These are phyloP conservation scores for Phytomonas sp. DNA, from an alignment of 208 protist genomes.

Conservation along the genomic window DNA sequence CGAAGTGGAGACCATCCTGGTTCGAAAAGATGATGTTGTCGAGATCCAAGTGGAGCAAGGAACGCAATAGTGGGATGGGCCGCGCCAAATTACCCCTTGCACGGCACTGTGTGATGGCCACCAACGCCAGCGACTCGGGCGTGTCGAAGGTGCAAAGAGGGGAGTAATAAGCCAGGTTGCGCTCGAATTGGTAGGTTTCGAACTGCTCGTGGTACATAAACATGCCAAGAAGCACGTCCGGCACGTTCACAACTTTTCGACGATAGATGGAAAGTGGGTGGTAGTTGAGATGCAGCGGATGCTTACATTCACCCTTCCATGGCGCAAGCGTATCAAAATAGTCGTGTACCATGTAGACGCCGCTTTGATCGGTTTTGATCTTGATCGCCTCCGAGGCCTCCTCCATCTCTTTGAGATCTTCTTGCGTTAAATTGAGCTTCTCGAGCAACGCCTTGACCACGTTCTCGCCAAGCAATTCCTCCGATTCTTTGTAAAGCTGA, in stretches of 20 bases:
- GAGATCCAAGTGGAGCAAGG: slow-evolving; percentile 69
- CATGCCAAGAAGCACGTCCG: slow-evolving; percentile 84
- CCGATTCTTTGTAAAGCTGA: slow-evolving; percentile 39
- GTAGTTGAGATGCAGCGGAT: slow-evolving; percentile 86
- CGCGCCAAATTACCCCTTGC: slow-evolving; percentile 52
- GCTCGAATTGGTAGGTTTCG: slow-evolving; percentile 56
- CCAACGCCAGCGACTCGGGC: slow-evolving; percentile 64
- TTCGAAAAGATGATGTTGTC: slow-evolving; percentile 83
- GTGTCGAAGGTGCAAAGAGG: slow-evolving; percentile 83
- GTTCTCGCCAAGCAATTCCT: slow-evolving; percentile 32
- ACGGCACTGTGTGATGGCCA: slow-evolving; percentile 60
- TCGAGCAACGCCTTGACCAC: slow-evolving; percentile 37
- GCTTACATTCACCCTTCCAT: slow-evolving; percentile 56
- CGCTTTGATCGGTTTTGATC: slow-evolving; percentile 50
- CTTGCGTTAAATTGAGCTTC: slow-evolving; percentile 46
- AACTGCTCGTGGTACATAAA: slow-evolving; percentile 73
- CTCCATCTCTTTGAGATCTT: slow-evolving; percentile 54
- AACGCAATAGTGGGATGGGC: slow-evolving; percentile 65
- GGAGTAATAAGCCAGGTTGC: slow-evolving; percentile 74
- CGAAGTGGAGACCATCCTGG: slow-evolving; percentile 83
- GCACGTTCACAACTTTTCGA: slow-evolving; percentile 80
- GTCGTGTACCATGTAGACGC: slow-evolving; percentile 84
- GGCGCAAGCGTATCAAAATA: slow-evolving; percentile 71
- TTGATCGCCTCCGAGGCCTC: slow-evolving; percentile 43
- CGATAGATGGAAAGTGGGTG: slow-evolving; percentile 85